Percentiles rank a stretch among this genome's conserved stretches.
These are phyloP conservation scores for Metschnikowia anglica DNA, from an alignment of 805 yeast genomes.

Conservation along the genomic window DNA sequence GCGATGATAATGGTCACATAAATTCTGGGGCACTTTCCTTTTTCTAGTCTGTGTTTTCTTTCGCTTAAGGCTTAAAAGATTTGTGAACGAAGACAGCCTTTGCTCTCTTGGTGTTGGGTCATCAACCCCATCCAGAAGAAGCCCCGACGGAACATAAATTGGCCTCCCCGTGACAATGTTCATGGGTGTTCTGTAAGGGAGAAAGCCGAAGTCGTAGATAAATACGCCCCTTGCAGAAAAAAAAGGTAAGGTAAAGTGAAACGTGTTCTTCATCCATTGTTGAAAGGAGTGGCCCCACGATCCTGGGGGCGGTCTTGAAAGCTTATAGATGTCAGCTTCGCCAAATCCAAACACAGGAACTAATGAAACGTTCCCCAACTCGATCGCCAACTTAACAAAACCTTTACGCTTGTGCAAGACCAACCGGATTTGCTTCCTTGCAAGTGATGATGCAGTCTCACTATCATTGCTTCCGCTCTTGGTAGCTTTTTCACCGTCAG, in stretches of 20 bases:
- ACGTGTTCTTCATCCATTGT: constrained; percentile 62
- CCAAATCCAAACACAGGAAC: constrained; percentile 94
- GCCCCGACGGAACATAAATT: constrained; percentile 50
- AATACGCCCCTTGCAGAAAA: constrained; percentile 91
- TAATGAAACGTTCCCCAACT: constrained; percentile 69
- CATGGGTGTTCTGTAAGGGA: constrained; percentile 82
- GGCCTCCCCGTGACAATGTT: constrained; percentile 75
- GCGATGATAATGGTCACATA: constrained; percentile 68
- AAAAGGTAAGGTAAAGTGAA: constrained; percentile 87
- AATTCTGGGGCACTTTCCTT: constrained; percentile 37
- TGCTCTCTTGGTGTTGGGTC: constrained; percentile 25
- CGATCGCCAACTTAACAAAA: constrained; percentile 81
- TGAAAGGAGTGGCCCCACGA: constrained; percentile 58
- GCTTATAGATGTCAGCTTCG: constrained; percentile 62
- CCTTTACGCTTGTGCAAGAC: constrained; percentile 81
- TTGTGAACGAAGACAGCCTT: constrained; percentile 29
- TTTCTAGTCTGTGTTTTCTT: constrained; percentile 20
- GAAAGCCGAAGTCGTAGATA: constrained; percentile 85
- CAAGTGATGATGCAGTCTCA: constrained; percentile 9
- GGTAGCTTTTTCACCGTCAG: not conserved
- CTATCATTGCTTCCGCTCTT: not conserved
- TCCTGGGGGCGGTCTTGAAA: constrained; percentile 41
- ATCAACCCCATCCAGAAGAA: constrained; percentile 31
- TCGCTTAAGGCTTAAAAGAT: constrained; percentile 27
- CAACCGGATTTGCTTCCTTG: constrained; percentile 50